Conservation (phyloP, 805 yeast species). For the Jamesozyma spencerorum region DNA sequence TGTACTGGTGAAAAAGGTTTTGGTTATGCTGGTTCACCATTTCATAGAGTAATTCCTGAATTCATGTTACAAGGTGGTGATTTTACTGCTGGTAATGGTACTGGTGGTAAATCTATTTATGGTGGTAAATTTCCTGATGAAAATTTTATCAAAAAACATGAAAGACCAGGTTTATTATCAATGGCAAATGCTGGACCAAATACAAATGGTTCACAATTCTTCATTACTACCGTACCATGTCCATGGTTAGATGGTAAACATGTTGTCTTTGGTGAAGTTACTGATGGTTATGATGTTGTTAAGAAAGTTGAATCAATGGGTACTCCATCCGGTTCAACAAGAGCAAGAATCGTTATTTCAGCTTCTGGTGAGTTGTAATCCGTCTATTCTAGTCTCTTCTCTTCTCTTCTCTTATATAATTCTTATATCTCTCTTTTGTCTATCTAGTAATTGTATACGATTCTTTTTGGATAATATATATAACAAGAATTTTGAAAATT, state of each 20-base stretch:
- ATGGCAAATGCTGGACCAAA: slow-evolving; percentile 99
- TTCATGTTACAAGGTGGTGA: slow-evolving; percentile 99
- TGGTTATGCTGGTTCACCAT: slow-evolving; percentile 82
- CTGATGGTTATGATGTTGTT: slow-evolving; percentile 77
- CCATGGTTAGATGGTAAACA: slow-evolving; percentile 92
- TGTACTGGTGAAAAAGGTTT: slow-evolving; percentile 94
- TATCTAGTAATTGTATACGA: no score
- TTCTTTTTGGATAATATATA: no score
- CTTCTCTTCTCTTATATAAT: neutral
- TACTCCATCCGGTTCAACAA: slow-evolving; percentile 64
- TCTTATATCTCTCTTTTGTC: no score
- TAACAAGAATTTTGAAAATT: no score
- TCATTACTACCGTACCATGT: slow-evolving; percentile 81
- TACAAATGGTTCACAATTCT: slow-evolving; percentile 97
- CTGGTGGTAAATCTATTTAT: slow-evolving; percentile 91
- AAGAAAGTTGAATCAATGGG: slow-evolving; percentile 77
- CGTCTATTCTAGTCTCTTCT: neutral
- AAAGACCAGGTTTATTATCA: slow-evolving; percentile 72
- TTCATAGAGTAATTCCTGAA: slow-evolving; percentile 96
- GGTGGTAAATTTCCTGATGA: slow-evolving; percentile 71
- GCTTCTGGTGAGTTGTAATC: slow-evolving; percentile 37
- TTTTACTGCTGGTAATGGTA: slow-evolving; percentile 87
- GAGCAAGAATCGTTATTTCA: slow-evolving; percentile 56
- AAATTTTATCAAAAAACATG: slow-evolving; percentile 66
- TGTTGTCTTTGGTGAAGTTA: slow-evolving; percentile 90